A percentile compares a stretch with the other conserved stretches of the same genome.
Evolutionary conservation across 2,329 filamentous ascomycete species (phyloP).

Genomic region (Colletotrichum musae): DNA sequence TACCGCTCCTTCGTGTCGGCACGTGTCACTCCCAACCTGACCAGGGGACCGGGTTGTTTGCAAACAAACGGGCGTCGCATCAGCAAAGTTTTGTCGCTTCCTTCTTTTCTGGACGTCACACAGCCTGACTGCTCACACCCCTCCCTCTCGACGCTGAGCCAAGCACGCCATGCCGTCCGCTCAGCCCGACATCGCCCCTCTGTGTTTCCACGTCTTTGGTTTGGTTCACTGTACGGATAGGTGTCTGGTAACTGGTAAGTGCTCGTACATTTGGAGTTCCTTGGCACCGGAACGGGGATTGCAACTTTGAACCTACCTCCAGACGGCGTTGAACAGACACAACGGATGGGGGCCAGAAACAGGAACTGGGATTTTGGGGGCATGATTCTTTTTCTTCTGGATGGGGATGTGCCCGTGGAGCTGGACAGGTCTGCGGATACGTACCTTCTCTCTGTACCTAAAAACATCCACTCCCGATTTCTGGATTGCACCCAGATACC

Average conservation of each 20-base stretch:
- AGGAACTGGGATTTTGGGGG: slow-evolving; percentile 16
- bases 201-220: slow-evolving; percentile 13
- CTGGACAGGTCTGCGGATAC: background rate
- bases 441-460: too few species aligned
- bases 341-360: slow-evolving; percentile 5
- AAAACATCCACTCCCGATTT: too few species aligned
- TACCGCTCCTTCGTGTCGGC: slow-evolving; percentile 17
- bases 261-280: background rate
- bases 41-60: background rate
- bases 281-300: slow-evolving; percentile 1
- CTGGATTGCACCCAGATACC: too few species aligned
- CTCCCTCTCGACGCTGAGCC: background rate
- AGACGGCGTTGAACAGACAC: too few species aligned
- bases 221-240: background rate
- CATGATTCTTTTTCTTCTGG: background rate
- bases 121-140: slow-evolving; percentile 5
- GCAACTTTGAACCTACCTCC: background rate
- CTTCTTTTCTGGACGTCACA: slow-evolving; percentile 4
- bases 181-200: background rate
- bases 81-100: slow-evolving; percentile 16
- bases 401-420: background rate
- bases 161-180: background rate
- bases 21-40: slow-evolving; percentile 20
- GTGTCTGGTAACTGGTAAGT: background rate
- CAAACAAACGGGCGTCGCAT: slow-evolving; percentile 15